Evolutionary conservation across 305 asterid species (phyloP).

Genomic region (Caryopteris hybrid): DNA sequence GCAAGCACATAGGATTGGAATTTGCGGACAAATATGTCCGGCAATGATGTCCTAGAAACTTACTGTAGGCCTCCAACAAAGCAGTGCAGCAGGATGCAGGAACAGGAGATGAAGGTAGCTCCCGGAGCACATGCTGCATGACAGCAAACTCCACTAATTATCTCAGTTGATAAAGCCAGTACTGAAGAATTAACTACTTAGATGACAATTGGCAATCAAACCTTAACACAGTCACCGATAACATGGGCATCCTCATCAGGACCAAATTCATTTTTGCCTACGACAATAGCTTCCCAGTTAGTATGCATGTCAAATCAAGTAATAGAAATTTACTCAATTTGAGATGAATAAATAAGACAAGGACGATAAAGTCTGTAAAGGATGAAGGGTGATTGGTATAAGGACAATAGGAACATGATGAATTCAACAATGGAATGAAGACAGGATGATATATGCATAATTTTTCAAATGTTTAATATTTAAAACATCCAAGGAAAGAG

Average conservation of each 20-base stretch:
- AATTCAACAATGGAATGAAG: neutral
- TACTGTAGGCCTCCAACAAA: constrained; percentile 91
- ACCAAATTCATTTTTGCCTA: constrained; percentile 82
- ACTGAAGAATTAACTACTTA: constrained; percentile 13
- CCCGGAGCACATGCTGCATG: constrained; percentile 95
- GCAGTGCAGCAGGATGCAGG: constrained; percentile 99
- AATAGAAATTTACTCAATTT: constrained; percentile 18
- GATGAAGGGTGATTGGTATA: neutral
- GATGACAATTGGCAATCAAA: constrained; percentile 23
- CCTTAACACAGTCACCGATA: constrained; percentile 98
- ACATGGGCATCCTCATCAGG: constrained; percentile 98
- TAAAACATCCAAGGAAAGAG: neutral
- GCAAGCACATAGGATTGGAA: constrained; percentile 13
- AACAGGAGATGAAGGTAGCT: constrained; percentile 99
- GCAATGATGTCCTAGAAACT: constrained; percentile 25
- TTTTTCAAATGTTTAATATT: neutral
- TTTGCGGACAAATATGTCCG: constrained; percentile 15
- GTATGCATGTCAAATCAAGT: constrained; percentile 10
- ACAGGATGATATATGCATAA: neutral
- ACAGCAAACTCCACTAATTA: constrained; percentile 18
- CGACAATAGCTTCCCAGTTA: constrained; percentile 24
- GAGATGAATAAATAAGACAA: neutral
- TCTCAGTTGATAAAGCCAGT: constrained; percentile 15
- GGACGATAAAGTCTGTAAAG: neutral
- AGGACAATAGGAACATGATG: neutral